Percentiles rank a stretch among this genome's conserved stretches.
Conservation (phyloP, 108 stramenopile genomes). For the Parietichytrium sp. region DNA sequence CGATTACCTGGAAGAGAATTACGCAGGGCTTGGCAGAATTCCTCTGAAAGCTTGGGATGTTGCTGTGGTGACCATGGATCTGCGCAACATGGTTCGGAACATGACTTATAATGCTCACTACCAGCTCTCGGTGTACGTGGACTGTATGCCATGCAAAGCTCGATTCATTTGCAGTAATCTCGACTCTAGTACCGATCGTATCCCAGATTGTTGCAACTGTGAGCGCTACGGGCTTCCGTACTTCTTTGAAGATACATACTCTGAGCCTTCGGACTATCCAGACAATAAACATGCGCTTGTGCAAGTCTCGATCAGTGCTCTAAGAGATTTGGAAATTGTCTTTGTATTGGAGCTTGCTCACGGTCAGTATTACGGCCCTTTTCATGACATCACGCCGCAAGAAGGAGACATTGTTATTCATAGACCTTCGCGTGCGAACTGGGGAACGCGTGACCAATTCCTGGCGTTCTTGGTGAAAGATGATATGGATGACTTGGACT, state of each 20-base stretch:
- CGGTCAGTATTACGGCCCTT: constrained; percentile 71
- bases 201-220: constrained; percentile 75
- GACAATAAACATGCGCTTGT: constrained; percentile 75
- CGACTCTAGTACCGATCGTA: constrained; percentile 46
- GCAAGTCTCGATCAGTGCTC: constrained; percentile 65
- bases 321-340: constrained; percentile 62
- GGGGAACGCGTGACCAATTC: constrained; percentile 46
- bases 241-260: constrained; percentile 53
- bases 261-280: constrained; percentile 17
- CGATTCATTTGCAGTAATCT: constrained; percentile 64
- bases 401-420: constrained; percentile 61
- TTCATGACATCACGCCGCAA: constrained; percentile 60
- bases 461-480: constrained; percentile 59
- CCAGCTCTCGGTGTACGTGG: constrained; percentile 68
- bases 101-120: constrained; percentile 78
- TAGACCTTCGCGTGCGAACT: constrained; percentile 56
- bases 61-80: constrained; percentile 70
- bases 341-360: constrained; percentile 72
- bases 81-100: constrained; percentile 63
- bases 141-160: constrained; percentile 78
- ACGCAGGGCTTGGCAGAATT: constrained; percentile 53
- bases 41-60: constrained; percentile 65
- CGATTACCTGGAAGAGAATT: neutral
- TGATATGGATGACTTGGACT: constrained; percentile 61
- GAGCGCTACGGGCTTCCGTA: constrained; percentile 54